Base-by-base conservation (phyloP, 2,329 filamentous ascomycete genomes). In the Aspergillus glaucus region DNA sequence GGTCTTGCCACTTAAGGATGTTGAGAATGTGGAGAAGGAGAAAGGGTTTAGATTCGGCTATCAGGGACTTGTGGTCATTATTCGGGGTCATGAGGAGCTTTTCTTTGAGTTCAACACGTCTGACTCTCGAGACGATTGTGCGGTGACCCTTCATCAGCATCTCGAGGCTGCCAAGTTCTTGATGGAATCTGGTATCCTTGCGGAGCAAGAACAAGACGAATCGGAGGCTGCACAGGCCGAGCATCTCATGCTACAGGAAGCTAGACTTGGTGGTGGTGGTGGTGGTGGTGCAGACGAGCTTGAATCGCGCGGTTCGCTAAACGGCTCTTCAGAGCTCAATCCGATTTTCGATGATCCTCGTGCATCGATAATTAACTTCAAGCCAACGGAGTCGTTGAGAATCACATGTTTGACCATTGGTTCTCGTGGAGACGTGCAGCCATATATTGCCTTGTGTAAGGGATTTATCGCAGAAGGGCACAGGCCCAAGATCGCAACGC, bases 341-440 rank as follows among this genome's bases (percentile, higher is more conserved):
- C 85, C 88, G 0, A 87, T 96, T 2, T 95, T 96, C 57, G 93
- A 97, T 62, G 92, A 97, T 60, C 84, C 88, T 7, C 84, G 85
- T 56, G 87, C 88, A 4, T 95, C 91, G 0, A 86, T 95, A 50
- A 78, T 95, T 54, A 89, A 93, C 57, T 95, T 96, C 72, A 95
- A 95, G 68, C 92, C 93, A 0, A 72, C 82, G 2, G 78, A 88
- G 57, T 76, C 91, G 2, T 74, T 98, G 64, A 84, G 78, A 17
- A 87, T 98, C 51, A 95, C 92, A 1, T 98, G 93, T 64, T 75
- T 98, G 34, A 98, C 93, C 0, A 98, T 98, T 54, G 93, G 93
- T 14, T 96, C 92, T 10, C 81, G 93, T 50, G 93, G 93, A 21
- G 93, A 98, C 64, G 92, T 98, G 3, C 93, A 98, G 66, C 93